Percentiles rank a stretch among this genome's conserved stretches.
Evolutionary conservation across 192 early-diverging fungal species (phyloP).

Genomic region (Powellomyces hirtus): DNA sequence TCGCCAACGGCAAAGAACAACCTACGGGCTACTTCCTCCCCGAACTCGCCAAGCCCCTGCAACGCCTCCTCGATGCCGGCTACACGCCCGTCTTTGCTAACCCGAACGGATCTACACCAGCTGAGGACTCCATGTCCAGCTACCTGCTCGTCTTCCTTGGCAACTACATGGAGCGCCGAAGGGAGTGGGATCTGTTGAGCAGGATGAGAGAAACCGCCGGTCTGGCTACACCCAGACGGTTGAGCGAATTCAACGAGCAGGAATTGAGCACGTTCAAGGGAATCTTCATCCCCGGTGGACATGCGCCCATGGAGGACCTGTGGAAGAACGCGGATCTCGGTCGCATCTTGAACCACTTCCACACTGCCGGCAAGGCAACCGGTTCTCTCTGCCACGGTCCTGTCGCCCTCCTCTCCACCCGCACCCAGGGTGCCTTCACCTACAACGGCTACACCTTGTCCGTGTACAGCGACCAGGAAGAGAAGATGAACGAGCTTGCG

Average conservation of each 20-base stretch:
- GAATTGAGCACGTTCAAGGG: constrained; percentile 11
- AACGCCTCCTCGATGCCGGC: constrained; percentile 8
- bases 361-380: constrained; percentile 4
- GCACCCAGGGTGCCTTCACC: not conserved
- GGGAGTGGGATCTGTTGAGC: constrained; percentile 6
- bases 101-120: constrained; percentile 6
- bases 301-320: constrained; percentile 25
- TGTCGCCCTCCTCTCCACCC: constrained; percentile 7
- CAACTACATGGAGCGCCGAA: not conserved
- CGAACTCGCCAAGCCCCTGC: constrained; percentile 16
- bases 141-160: constrained; percentile 16
- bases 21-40: constrained; percentile 19
- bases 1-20: constrained; percentile 8
- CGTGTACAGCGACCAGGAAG: constrained; percentile 7
- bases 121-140: constrained; percentile 13
- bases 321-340: constrained; percentile 2
- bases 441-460: constrained; percentile 15
- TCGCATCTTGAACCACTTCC: constrained; percentile 19
- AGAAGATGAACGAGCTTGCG: constrained; percentile 17
- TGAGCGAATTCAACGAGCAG: not conserved
- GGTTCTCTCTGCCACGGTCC: constrained; percentile 26
- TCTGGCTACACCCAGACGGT: not conserved
- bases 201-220: not conserved
- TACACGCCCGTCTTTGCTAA: constrained; percentile 24
- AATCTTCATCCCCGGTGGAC: constrained; percentile 23